phyloP scores from a whole-genome alignment of 139 green algal species.

The Pseudopediastrum boryanum region DNA sequence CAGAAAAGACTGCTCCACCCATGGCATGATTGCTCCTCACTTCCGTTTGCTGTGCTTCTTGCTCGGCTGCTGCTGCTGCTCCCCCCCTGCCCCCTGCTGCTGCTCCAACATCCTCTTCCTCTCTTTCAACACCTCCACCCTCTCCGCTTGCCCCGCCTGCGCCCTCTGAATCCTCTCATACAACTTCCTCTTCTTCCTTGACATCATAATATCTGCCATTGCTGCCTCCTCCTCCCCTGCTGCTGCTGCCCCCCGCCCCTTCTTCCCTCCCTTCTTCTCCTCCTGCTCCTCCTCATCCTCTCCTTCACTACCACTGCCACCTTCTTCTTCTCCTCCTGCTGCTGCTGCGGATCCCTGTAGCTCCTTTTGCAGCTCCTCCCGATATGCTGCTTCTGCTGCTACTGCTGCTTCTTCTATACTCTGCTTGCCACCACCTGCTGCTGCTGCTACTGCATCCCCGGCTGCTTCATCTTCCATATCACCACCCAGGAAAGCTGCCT shows the following conservation, averaged over 20 bases:
- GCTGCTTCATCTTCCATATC: constrained; percentile 38
- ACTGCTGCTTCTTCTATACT: constrained; percentile 39
- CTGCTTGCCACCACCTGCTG: constrained; percentile 45
- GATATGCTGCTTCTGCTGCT: constrained; percentile 58
- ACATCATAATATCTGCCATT: constrained; percentile 93
- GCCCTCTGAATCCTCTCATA: constrained; percentile 84
- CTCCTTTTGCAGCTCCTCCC: constrained; percentile 73
- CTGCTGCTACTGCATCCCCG: constrained; percentile 37
- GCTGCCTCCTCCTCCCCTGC: constrained; percentile 51
- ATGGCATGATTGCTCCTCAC: no score
- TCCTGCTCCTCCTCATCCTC: constrained; percentile 29
- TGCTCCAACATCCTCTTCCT: constrained; percentile 31
- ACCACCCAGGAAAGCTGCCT: constrained; percentile 46
- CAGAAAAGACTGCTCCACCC: no score
- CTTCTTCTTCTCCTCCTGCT: constrained; percentile 30
- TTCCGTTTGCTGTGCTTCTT: background rate
- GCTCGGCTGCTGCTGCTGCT: constrained; percentile 21
- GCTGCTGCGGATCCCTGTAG: constrained; percentile 46
- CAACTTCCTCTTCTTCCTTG: constrained; percentile 84
- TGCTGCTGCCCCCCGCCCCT: background rate
- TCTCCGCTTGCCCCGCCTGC: constrained; percentile 60
- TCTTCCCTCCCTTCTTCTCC: constrained; percentile 14
- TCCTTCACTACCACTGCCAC: background rate
- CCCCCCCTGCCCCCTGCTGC: background rate
- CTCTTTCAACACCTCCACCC: constrained; percentile 62